Evolutionary conservation across 1,284 basidiomycete species (phyloP).

Genomic region (Stereum hirsutum): DNA sequence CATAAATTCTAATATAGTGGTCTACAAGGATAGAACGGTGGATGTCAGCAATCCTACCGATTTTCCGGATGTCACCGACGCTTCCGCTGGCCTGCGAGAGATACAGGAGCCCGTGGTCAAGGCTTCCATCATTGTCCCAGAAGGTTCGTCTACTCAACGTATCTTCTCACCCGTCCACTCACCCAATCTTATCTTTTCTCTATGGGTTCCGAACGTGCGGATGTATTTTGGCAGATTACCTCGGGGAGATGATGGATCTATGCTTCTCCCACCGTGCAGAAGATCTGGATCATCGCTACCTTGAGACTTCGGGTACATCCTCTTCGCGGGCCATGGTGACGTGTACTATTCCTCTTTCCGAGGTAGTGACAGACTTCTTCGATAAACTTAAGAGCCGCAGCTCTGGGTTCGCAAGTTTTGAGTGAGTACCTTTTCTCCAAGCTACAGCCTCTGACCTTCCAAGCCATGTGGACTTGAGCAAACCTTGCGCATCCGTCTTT

Average conservation of each 20-base stretch:
- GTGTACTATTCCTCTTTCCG: slow-evolving; percentile 78
- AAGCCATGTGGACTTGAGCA: too few species aligned
- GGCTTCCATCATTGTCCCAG: slow-evolving; percentile 88
- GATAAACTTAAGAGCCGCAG: slow-evolving; percentile 85
- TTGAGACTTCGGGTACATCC: slow-evolving; percentile 48
- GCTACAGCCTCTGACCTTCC: too few species aligned
- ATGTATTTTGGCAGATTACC: slow-evolving; percentile 48
- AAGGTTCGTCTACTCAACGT: slow-evolving; percentile 37
- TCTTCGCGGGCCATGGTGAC: slow-evolving; percentile 69
- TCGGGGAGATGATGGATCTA: slow-evolving; percentile 89
- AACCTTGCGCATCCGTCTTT: too few species aligned
- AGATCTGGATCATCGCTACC: slow-evolving; percentile 68
- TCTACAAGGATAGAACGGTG: slow-evolving; percentile 63
- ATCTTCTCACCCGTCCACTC: background rate
- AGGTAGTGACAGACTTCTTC: slow-evolving; percentile 92
- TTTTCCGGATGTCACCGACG: slow-evolving; percentile 76
- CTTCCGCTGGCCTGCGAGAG: slow-evolving; percentile 53
- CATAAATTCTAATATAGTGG: slow-evolving; percentile 36
- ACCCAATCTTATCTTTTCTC: too few species aligned
- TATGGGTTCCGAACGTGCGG: background rate
- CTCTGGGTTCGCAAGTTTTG: slow-evolving; percentile 89
- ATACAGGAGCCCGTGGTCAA: slow-evolving; percentile 87
- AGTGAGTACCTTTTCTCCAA: too few species aligned
- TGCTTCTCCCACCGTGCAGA: slow-evolving; percentile 77
- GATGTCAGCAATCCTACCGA: slow-evolving; percentile 87